Evolutionary conservation across 176 grass and related monocot species (phyloP).

Genomic region (Dendrocalamus sinicus): DNA sequence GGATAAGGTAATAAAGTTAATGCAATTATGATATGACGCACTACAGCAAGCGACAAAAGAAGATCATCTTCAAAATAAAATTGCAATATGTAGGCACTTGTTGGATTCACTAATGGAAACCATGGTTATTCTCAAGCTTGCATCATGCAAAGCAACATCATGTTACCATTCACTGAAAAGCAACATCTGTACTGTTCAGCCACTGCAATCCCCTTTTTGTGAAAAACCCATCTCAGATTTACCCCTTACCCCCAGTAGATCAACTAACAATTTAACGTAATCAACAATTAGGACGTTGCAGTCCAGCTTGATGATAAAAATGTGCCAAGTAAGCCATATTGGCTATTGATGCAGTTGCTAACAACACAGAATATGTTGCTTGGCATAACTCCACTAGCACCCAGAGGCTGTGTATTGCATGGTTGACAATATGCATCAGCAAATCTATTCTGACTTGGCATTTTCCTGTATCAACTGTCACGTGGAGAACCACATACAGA

Average conservation of each 20-base stretch:
- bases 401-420: neutral
- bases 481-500: neutral
- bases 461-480: neutral
- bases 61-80: neutral
- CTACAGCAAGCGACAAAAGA: neutral
- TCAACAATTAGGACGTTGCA: neutral
- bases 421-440: neutral
- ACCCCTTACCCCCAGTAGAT: neutral
- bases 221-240: neutral
- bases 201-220: neutral
- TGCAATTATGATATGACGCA: neutral
- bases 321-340: neutral
- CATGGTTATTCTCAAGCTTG: neutral
- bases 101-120: constrained; percentile 5
- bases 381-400: neutral
- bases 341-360: neutral
- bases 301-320: neutral
- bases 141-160: neutral
- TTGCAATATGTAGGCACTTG: neutral
- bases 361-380: neutral
- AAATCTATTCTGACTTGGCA: neutral
- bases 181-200: neutral
- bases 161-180: neutral
- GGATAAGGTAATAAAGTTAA: neutral
- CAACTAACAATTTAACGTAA: neutral